Conservation (phyloP, 2,329 filamentous ascomycete species). For the Nigrospora sphaerica region DNA sequence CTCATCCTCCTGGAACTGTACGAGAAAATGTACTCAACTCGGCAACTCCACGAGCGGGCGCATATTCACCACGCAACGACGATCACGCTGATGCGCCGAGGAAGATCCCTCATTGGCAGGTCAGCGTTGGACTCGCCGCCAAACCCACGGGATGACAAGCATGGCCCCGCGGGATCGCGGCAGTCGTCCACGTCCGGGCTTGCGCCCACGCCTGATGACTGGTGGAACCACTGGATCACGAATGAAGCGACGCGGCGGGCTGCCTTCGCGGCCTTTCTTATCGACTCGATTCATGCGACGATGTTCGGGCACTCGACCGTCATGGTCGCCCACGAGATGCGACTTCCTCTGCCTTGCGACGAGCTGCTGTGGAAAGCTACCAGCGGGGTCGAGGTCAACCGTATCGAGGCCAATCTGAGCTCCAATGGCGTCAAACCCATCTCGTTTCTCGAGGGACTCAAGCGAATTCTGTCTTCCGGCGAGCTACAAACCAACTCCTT, state of each 20-base stretch:
- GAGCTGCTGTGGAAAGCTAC: conserved; percentile 89
- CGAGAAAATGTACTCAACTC: conserved; percentile 96
- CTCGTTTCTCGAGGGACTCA: conserved; percentile 85
- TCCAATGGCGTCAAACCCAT: conserved; percentile 78
- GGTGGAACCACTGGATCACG: conserved; percentile 94
- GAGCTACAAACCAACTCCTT: conserved; percentile 88
- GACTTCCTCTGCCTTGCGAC: conserved; percentile 84
- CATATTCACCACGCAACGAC: conserved; percentile 97
- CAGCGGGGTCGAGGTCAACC: conserved; percentile 77
- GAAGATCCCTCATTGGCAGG: conserved; percentile 82
- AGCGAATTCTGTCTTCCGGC: conserved; percentile 79
- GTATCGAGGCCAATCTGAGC: conserved; percentile 73
- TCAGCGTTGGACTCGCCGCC: conserved; percentile 80
- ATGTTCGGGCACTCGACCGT: conserved; percentile 98
- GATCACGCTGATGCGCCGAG: conserved; percentile 88
- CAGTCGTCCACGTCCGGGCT: conserved; percentile 55
- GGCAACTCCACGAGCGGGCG: conserved; percentile 84
- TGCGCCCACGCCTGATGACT: conserved; percentile 72
- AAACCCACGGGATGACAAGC: conserved; percentile 55
- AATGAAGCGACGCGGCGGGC: conserved; percentile 85
- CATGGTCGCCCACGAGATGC: conserved; percentile 95
- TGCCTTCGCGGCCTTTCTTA: conserved; percentile 88
- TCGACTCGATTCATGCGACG: conserved; percentile 92
- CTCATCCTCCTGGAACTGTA: conserved; percentile 84
- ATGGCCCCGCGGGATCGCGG: conserved; percentile 42